Evolutionary conservation across 768 basidiomycete genomes (phyloP), one percentile per base, ranked within the genome.

Genomic region (Suillus fuscotomentosus): DNA sequence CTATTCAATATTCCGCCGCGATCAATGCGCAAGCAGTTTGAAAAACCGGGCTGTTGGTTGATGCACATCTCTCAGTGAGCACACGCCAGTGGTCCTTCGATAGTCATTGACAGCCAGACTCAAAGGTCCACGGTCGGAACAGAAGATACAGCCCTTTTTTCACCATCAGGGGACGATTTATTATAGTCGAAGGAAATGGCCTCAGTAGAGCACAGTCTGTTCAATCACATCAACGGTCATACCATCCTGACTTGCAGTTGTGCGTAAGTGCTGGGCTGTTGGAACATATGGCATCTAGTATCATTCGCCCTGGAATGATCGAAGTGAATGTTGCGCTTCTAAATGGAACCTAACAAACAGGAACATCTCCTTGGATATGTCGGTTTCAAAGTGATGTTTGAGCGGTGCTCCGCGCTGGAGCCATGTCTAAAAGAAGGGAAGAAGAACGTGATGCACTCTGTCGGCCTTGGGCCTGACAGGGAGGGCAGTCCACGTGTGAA

Each of bases 111-210:
- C 22, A 17, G 15, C 48, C 10, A 24, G 22, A 36, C 43, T 45
- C 11, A 36, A 60, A 83, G 90, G 90, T 5, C 86, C 94, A 15
- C 81, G 86, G 59, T 86, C 14, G 95, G 94, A 5, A 86, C 96
- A 2, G 88, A 94, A 70, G 95, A 97, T 74, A 80, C 81, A 63
- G 78, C 77, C 24, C 78, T 94, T 31, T 86, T 85, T 71, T 92
- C n/a, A n/a, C 94, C 0, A 84, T 94, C 66, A 82, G 94, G 50
- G 95, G 95, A 6, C 94, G 97, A 77, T 90, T 91, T 0, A 87
- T 94, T 14, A 74, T 95, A n/a, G 80, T 96, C 22, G 75, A 84
- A 45, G 90, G 90, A 5, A 88, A 90, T 0, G 82, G 83, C 77
- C 78, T 92, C 11, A 11, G n/a, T 47, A 22, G 47, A 22, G 22